phyloP scores from a whole-genome alignment of 495 filamentous ascomycete species.

The Bathelium albidoporum region DNA sequence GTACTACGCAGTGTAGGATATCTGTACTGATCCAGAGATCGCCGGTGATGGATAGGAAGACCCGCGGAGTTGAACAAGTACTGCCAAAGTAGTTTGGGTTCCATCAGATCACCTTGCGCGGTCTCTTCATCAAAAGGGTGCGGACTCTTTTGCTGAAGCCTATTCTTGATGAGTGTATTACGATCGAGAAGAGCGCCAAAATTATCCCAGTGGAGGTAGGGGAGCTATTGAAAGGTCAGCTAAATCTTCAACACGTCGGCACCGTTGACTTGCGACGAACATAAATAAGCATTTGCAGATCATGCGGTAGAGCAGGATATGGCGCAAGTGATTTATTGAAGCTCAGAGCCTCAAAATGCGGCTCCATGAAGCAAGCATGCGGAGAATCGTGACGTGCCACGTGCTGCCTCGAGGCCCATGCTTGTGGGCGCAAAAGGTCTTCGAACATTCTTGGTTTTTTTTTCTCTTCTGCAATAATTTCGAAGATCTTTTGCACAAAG shows the following conservation, averaged over 20 bases:
- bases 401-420: background rate
- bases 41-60: background rate
- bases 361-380: background rate
- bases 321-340: background rate
- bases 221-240: background rate
- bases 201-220: background rate
- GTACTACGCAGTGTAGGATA: background rate
- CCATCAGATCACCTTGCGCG: background rate
- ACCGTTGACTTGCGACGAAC: background rate
- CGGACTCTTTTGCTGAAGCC: background rate
- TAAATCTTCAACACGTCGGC: background rate
- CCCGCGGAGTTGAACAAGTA: background rate
- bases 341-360: background rate
- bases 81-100: background rate
- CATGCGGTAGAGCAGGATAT: background rate
- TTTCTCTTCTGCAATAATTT: conserved; percentile 1
- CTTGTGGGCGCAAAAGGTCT: background rate
- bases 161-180: background rate
- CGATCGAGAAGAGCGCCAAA: background rate
- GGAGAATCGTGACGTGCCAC: background rate
- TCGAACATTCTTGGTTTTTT: conserved; percentile 3
- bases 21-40: conserved; percentile 1
- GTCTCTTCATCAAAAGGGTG: background rate
- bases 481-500: background rate
- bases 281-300: background rate